Base-by-base conservation (phyloP, 768 basidiomycete species). In the Podaxis sp. region DNA sequence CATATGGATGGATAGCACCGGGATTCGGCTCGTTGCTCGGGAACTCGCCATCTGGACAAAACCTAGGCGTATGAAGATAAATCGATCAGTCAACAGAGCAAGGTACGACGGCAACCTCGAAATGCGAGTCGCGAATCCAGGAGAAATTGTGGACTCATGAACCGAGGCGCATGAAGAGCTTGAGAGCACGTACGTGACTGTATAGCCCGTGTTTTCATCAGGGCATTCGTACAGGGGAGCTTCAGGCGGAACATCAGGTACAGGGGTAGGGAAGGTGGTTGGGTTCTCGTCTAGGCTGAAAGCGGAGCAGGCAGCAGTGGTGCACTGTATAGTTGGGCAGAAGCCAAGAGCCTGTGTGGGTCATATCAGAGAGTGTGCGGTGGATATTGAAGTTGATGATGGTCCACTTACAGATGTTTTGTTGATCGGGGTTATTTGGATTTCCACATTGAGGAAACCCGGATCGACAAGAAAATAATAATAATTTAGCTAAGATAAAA, bases 381-480 rank as follows among this genome's bases (percentile, higher is more conserved):
- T 22, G 29, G 24, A 4, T 0, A 40, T 33, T 22, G 47, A 56
- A 46, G 7, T 12, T 7, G 24, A 9, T 33, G 13, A 27, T 17
- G 1, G 4, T 8, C 22, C 6, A 40, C 49, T 19, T 55, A 55
- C 54, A 11, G 54, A n/a, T 0, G 61, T 40, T 11, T 57, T 46
- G 12, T 64, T 53, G 27, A 64, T 65, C 2, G 72, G 71, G 4
- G 63, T 55, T 27, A 75, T 68, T 15, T 47, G 66, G 33, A 75
- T 59, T 3, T 69, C 74, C 11, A 64, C 68, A 51, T 74, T 76
- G 65, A 73, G 66, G 57, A 67, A 33, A 11, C 38, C 55, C 3
- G 64, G 65, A 55, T 76, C 74, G 37, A 68, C 65, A 38, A 73
- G 66, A 12, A 74, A 66, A 49, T 72, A 76, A 54, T 75, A 76